Evolutionary conservation across 805 yeast genomes (phyloP).

Genomic region (Kodamaea sagamina): DNA sequence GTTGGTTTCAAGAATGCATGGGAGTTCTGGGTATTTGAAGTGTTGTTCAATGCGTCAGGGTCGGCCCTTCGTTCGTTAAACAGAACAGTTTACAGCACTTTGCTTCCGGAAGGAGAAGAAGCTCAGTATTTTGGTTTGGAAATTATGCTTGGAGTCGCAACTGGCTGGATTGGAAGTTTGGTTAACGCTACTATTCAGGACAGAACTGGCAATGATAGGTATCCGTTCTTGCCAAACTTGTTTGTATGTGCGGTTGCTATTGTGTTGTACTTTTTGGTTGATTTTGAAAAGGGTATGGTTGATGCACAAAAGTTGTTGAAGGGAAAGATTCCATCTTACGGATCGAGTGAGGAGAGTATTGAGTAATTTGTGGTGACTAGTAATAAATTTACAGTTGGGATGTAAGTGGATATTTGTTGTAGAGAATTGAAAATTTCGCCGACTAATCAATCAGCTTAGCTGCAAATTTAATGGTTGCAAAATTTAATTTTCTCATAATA

Average conservation of each 20-base stretch:
- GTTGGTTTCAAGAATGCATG: constrained; percentile 44
- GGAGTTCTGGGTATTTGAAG: constrained; percentile 46
- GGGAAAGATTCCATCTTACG: not conserved
- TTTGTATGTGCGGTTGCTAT: constrained; percentile 30
- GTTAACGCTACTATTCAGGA: constrained; percentile 44
- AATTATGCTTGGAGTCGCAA: constrained; percentile 40
- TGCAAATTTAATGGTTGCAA: no score
- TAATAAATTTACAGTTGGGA: no score
- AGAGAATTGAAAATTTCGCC: no score
- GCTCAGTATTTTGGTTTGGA: constrained; percentile 47
- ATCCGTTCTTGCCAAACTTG: constrained; percentile 40
- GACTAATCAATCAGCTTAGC: no score
- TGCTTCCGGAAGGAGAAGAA: constrained; percentile 44
- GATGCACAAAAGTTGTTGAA: constrained; percentile 20
- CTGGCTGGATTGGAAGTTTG: constrained; percentile 44
- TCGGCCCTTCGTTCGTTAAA: constrained; percentile 40
- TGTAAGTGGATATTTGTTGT: no score
- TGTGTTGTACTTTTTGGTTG: constrained; percentile 26
- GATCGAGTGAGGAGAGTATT: not conserved
- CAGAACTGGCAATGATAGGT: constrained; percentile 36
- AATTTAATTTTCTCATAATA: no score
- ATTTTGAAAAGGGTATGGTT: constrained; percentile 34
- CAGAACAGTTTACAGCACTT: constrained; percentile 37
- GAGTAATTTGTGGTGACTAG: no score
- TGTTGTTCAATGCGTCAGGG: constrained; percentile 35